Conservation (phyloP, 2,329 filamentous ascomycete genomes). For the Fusarium coffeatum region DNA sequence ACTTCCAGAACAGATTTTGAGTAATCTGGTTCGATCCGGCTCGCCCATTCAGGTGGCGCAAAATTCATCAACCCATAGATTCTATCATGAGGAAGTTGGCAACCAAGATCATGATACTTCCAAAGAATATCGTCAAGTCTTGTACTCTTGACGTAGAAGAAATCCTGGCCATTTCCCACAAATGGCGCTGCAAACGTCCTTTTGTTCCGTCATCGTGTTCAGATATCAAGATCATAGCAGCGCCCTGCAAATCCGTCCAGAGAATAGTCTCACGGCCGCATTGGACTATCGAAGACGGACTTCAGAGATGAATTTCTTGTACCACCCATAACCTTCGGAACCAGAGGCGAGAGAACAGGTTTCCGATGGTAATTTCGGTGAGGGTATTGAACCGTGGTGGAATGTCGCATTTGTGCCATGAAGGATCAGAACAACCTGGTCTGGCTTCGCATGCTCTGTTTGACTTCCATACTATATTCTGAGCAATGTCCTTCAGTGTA, state of each 20-base stretch:
- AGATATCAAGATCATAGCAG: background rate
- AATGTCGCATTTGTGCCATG: background rate
- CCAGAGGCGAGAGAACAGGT: background rate
- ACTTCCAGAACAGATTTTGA: background rate
- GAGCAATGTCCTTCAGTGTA: background rate
- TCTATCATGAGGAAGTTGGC: background rate
- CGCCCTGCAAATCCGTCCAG: background rate
- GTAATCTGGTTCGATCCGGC: background rate
- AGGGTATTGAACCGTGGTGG: background rate
- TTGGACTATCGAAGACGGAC: background rate
- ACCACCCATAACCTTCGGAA: background rate
- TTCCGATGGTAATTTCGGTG: background rate
- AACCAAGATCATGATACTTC: background rate
- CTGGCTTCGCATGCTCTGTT: background rate
- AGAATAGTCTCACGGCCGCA: background rate
- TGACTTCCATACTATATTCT: background rate
- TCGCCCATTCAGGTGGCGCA: background rate
- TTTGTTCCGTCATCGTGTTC: background rate
- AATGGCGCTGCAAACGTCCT: background rate
- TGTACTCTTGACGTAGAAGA: background rate
- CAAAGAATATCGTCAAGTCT: background rate
- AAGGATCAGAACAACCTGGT: background rate
- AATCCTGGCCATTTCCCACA: background rate
- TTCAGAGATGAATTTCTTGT: background rate
- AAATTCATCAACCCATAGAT: background rate